Evolutionary conservation across 306 rosid species (phyloP).

Genomic region (Dryas alaskensis): DNA sequence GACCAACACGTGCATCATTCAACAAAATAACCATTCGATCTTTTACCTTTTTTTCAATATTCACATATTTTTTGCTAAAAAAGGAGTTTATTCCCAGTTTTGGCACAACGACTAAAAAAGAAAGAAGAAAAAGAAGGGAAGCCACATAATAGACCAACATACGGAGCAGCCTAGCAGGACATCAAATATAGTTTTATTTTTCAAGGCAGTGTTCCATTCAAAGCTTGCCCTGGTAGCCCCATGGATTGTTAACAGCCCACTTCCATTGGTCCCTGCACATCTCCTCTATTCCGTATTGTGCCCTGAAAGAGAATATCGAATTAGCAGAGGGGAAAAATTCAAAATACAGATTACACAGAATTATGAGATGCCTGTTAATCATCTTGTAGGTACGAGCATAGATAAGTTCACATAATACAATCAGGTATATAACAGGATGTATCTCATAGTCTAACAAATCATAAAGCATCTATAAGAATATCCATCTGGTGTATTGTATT

Average conservation of each 20-base stretch:
- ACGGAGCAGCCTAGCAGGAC: background rate
- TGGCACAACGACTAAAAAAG: background rate
- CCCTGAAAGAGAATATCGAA: slow-evolving; percentile 33
- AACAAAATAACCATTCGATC: too few species aligned
- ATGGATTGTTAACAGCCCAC: slow-evolving; percentile 88
- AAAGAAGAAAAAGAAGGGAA: background rate
- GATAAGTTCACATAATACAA: background rate
- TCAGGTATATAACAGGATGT: background rate
- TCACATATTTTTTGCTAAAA: background rate
- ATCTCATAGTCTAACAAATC: too few species aligned
- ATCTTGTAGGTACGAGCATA: too few species aligned
- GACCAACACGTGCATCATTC: too few species aligned
- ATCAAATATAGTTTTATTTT: background rate
- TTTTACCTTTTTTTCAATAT: background rate
- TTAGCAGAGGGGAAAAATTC: background rate
- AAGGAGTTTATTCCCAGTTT: background rate
- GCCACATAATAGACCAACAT: background rate
- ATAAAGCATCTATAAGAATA: background rate
- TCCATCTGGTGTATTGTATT: background rate
- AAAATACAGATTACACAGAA: background rate
- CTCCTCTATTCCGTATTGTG: slow-evolving; percentile 60
- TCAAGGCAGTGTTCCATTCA: slow-evolving; percentile 15
- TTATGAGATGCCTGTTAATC: too few species aligned
- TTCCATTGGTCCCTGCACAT: slow-evolving; percentile 99
- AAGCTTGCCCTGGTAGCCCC: slow-evolving; percentile 60